Conservation (phyloP, 2,329 filamentous ascomycete genomes). For the Scedosporium boydii region DNA sequence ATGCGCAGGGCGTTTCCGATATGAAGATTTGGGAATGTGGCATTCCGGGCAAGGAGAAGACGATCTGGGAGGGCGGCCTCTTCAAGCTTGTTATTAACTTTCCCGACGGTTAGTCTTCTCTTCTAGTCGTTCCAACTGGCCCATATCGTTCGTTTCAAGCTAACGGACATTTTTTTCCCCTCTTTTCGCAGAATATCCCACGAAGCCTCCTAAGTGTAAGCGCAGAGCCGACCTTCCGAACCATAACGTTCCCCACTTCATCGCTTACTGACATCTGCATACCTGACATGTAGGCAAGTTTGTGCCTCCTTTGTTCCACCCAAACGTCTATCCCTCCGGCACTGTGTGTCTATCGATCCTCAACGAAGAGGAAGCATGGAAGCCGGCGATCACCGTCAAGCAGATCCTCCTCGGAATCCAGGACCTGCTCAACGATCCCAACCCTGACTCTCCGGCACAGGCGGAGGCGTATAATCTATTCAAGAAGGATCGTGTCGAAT, state of each 20-base stretch:
- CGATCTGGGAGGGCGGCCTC: slow-evolving; percentile 93
- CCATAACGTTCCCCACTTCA: not conserved
- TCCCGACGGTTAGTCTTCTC: slow-evolving; percentile 66
- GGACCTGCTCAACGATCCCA: slow-evolving; percentile 90
- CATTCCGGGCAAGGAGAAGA: slow-evolving; percentile 92
- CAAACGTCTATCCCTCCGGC: slow-evolving; percentile 96
- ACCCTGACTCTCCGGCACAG: slow-evolving; percentile 92
- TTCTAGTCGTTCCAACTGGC: not conserved
- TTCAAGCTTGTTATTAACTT: slow-evolving; percentile 93
- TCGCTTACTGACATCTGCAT: not conserved
- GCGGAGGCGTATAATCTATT: slow-evolving; percentile 96
- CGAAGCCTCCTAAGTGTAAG: slow-evolving; percentile 97
- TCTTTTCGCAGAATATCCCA: slow-evolving; percentile 71
- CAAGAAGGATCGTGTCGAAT: slow-evolving; percentile 79
- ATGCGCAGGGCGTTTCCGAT: slow-evolving; percentile 71
- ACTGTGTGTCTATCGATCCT: slow-evolving; percentile 95
- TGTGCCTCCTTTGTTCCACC: slow-evolving; percentile 88
- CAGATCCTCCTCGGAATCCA: slow-evolving; percentile 95
- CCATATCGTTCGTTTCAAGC: not conserved
- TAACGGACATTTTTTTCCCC: not conserved
- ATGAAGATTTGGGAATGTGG: slow-evolving; percentile 96
- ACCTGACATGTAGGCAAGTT: slow-evolving; percentile 67
- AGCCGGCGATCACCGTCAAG: slow-evolving; percentile 96
- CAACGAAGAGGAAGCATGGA: slow-evolving; percentile 98
- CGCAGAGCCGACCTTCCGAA: slow-evolving; percentile 10